Base-by-base conservation (phyloP, 352 stramenopile genomes). In the Pythium coloratum region DNA sequence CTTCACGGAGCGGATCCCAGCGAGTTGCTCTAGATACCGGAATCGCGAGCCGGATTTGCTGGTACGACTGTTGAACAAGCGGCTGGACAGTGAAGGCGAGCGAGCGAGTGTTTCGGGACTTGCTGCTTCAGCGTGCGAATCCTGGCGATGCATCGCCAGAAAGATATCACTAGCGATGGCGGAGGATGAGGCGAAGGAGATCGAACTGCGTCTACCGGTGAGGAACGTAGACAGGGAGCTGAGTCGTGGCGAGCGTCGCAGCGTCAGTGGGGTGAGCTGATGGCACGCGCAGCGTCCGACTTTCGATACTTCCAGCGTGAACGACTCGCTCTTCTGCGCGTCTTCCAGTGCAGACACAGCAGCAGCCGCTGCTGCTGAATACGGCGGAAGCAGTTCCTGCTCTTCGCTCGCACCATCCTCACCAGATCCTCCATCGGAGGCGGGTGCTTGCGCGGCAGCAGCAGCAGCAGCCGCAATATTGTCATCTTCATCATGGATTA, bases 201-300 rank as follows among this genome's bases (percentile, higher is more conserved):
- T 59, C 1, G 72, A 81, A 16, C 62, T 69, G 9, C 75, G 71
- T 28, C 71, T 33, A 6, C 59, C 54, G 7, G 46, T 51, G 4
- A 75, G 63, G n/a, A 75, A 64, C 46, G 54, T 55, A n/a, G 68
- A 62, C 10, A 75, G 59, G 14, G 59, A 59, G 30, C 63, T 53
- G 2, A 58, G 55, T 33, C 61, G 70, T 20, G 71, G 72, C 10
- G 75, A 77, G 33, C 72, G 75, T 47, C 77, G 73, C 3, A 88
- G 69, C 6, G 77, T 85, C 16, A 55, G 62, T 6, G 77, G 80
- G 18, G 70, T 75, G 36, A 86, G 71, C 14, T 84, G 78, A 64
- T 86, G 81, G 66, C 81, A 89, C 53, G 79, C 73, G 63, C 81
- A 89, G n/a, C 73, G 65, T 6, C 77, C 81, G 26, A 75, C 69